phyloP scores from a whole-genome alignment of 495 filamentous ascomycete species.

The Aspergillus campestris region DNA sequence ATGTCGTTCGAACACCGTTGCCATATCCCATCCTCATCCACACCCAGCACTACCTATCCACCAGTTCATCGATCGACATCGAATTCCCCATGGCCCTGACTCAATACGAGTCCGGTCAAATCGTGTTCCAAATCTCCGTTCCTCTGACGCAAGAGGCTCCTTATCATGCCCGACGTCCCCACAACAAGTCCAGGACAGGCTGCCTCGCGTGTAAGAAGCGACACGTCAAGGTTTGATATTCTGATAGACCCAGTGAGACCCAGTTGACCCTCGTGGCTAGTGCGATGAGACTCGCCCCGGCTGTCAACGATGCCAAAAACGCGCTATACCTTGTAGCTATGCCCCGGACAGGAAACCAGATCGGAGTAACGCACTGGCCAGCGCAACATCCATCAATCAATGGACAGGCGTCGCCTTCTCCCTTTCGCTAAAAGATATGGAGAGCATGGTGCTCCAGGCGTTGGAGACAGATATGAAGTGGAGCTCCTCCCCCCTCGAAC shows the following conservation, averaged over 20 bases:
- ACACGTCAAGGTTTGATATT: constrained; percentile 24
- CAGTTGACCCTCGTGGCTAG: constrained; percentile 6
- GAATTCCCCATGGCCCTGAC: no score
- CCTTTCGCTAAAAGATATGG: constrained; percentile 12
- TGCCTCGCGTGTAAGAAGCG: constrained; percentile 27
- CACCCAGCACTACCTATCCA: no score
- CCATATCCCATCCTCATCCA: no score
- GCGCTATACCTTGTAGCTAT: constrained; percentile 23
- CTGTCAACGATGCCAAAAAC: constrained; percentile 23
- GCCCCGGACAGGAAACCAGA: neutral
- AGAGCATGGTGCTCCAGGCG: constrained; percentile 5
- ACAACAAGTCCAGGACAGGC: constrained; percentile 26
- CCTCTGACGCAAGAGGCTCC: neutral
- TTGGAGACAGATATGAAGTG: constrained; percentile 3
- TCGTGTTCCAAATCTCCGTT: constrained; percentile 13
- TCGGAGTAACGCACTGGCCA: no score
- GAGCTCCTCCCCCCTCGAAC: neutral
- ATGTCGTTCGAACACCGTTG: no score
- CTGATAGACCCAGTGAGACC: neutral
- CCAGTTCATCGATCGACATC: no score
- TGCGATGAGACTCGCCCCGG: constrained; percentile 29
- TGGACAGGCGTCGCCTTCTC: constrained; percentile 2
- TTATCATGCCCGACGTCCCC: constrained; percentile 17
- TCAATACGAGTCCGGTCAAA: constrained; percentile 6
- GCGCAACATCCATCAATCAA: no score